Conservation (phyloP, 208 protist genomes). For the Trypanosoma cruzi region DNA sequence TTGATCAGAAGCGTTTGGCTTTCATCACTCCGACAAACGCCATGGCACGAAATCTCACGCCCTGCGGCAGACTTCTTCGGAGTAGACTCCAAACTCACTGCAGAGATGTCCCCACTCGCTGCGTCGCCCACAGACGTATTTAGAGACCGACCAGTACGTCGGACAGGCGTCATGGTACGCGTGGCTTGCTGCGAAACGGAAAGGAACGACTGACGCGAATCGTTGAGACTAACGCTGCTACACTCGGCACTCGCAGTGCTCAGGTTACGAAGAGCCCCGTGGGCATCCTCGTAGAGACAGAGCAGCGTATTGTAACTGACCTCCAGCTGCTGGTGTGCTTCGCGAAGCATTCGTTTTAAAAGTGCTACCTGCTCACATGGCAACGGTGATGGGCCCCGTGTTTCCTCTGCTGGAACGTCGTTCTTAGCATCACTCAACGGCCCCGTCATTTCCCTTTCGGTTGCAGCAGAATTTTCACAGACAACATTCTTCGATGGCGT, state of each 20-base stretch:
- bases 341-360: constrained; percentile 12
- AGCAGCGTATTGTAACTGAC: constrained; percentile 20
- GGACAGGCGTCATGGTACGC: background rate
- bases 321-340: constrained; percentile 19
- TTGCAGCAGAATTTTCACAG: background rate
- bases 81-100: background rate
- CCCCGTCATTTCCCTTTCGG: background rate
- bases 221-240: background rate
- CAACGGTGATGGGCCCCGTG: background rate
- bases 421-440: background rate
- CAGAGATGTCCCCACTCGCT: background rate
- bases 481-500: background rate
- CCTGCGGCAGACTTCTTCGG: background rate
- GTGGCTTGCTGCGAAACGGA: constrained; percentile 10
- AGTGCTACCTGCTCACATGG: constrained; percentile 3
- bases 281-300: constrained; percentile 19
- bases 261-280: constrained; percentile 7
- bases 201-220: constrained; percentile 10
- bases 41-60: background rate
- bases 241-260: background rate
- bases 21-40: background rate
- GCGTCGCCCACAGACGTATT: constrained; percentile 8
- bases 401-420: background rate
- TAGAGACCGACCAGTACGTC: background rate
- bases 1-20: background rate